Evolutionary conservation across 495 filamentous ascomycete species (phyloP).

Genomic region (Xylaria curta): DNA sequence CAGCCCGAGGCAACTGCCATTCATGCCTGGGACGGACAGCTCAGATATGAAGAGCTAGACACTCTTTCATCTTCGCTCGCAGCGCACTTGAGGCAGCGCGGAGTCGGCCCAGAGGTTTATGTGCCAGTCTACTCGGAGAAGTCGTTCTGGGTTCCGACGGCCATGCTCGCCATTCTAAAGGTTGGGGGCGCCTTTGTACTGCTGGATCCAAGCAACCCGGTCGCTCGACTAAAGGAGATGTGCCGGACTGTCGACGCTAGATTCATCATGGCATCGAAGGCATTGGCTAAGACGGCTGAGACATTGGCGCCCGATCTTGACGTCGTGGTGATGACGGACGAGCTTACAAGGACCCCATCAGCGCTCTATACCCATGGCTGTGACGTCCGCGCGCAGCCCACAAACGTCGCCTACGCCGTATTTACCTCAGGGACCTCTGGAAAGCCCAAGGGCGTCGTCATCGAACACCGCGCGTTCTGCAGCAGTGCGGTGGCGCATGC

Average conservation of each 20-base stretch:
- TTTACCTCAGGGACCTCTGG: constrained; percentile 9
- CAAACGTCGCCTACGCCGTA: neutral
- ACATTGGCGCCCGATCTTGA: too few species aligned
- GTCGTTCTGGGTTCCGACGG: constrained; percentile 51
- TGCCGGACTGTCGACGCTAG: neutral
- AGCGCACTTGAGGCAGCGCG: constrained; percentile 1
- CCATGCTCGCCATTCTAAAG: constrained; percentile 54
- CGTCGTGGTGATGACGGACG: too few species aligned
- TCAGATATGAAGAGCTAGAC: constrained; percentile 14
- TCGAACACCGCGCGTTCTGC: neutral
- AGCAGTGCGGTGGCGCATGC: neutral
- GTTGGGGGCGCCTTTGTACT: constrained; percentile 54
- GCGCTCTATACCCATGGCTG: too few species aligned
- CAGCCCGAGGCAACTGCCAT: too few species aligned
- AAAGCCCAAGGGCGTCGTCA: neutral
- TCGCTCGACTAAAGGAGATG: constrained; percentile 34
- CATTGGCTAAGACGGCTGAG: too few species aligned
- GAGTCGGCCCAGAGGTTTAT: constrained; percentile 35
- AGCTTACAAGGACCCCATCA: neutral
- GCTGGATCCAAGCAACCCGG: constrained; percentile 49
- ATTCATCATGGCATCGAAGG: neutral
- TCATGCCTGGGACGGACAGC: neutral
- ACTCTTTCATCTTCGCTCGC: neutral
- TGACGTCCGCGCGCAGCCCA: too few species aligned
- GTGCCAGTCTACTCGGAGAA: constrained; percentile 56